Conservation (phyloP, 371 early-diverging fungal species). For the Rhizopus delemar region DNA sequence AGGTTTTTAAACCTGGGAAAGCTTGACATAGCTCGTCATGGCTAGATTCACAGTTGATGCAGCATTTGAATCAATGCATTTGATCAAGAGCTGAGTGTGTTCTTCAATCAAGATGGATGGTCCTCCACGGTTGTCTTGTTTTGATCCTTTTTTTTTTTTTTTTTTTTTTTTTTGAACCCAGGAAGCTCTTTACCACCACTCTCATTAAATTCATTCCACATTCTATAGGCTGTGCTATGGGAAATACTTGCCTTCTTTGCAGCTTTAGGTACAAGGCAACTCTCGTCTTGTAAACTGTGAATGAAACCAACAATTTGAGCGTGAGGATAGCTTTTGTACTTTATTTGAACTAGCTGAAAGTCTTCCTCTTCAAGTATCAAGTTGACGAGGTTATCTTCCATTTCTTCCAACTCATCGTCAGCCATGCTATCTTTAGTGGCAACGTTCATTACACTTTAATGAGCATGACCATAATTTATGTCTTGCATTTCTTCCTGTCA, state of each 20-base stretch:
- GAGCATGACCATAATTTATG: background rate
- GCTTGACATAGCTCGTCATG: conserved; percentile 14
- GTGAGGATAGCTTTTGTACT: conserved; percentile 19
- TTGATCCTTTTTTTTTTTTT: background rate
- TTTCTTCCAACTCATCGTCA: conserved; percentile 19
- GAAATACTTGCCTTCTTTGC: conserved; percentile 16
- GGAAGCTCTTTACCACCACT: conserved; percentile 22
- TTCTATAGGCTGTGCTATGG: conserved; percentile 18
- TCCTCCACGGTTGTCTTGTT: conserved; percentile 18
- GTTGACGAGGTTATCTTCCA: conserved; percentile 15
- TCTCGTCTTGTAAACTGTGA: conserved; percentile 21
- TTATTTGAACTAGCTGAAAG: conserved; percentile 19
- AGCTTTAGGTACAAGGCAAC: conserved; percentile 14
- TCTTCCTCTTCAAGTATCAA: conserved; percentile 15
- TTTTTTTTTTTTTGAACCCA: conserved; percentile 7
- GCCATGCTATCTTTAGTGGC: conserved; percentile 17
- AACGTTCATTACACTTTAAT: conserved; percentile 16
- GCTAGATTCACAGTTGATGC: conserved; percentile 18
- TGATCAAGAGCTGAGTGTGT: conserved; percentile 17
- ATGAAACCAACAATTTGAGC: conserved; percentile 19
- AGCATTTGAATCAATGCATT: conserved; percentile 16
- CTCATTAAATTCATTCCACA: conserved; percentile 17
- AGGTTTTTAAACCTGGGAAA: conserved; percentile 13
- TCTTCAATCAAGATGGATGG: conserved; percentile 14
- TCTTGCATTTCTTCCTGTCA: too few relatives aligned